A percentile compares a stretch with the other conserved stretches of the same genome.
Evolutionary conservation across 345 rosid species (phyloP).

Genomic region (Gossypium mustelinum): DNA sequence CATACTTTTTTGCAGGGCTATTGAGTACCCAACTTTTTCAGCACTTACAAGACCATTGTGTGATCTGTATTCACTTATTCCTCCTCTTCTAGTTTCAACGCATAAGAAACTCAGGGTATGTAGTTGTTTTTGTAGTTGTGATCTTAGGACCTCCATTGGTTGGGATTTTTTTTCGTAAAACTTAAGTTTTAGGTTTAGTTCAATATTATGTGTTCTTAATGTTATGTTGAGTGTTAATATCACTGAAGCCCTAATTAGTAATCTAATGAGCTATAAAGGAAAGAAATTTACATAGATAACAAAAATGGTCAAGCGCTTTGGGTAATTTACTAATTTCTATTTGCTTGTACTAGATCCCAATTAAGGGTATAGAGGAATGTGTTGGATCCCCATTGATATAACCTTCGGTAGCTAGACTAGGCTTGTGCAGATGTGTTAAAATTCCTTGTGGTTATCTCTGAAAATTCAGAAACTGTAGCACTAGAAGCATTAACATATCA

Average conservation of each 20-base stretch:
- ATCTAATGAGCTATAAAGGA: neutral
- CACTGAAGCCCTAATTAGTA: neutral
- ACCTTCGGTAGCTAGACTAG: neutral
- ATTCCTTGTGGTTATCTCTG: neutral
- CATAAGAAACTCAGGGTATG: constrained; percentile 91
- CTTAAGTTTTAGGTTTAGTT: neutral
- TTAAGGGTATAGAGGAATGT: neutral
- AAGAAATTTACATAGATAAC: neutral
- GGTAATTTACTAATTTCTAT: neutral
- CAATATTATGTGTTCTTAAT: neutral
- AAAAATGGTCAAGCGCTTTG: neutral
- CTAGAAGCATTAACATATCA: constrained; percentile 2
- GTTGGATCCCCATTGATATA: neutral
- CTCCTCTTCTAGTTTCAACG: constrained; percentile 81
- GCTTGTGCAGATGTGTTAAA: neutral
- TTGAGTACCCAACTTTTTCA: constrained; percentile 93
- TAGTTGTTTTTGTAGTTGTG: constrained; percentile 12
- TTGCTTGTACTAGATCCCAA: neutral
- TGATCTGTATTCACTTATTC: constrained; percentile 89
- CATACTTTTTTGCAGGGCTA: constrained; percentile 61
- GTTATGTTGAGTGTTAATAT: neutral
- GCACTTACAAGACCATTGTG: constrained; percentile 96
- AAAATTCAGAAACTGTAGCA: neutral
- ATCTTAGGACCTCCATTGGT: neutral
- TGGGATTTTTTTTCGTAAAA: neutral